A percentile compares a stretch with the other conserved stretches of the same genome.
phyloP scores from a whole-genome alignment of 257 asterid species.

The Fraxinus americana region DNA sequence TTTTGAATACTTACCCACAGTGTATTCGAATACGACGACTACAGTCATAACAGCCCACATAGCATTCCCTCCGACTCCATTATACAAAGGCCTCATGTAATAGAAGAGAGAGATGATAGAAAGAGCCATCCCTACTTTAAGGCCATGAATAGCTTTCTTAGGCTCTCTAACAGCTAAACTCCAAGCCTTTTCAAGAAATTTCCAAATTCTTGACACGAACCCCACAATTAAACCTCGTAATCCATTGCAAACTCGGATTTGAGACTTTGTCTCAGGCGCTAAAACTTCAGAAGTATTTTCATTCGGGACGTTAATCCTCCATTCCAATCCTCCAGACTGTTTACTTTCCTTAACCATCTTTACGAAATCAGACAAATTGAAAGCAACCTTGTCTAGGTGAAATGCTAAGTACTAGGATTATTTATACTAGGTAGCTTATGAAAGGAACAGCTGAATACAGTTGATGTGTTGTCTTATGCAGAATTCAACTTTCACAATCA shows the following conservation, averaged over 20 bases:
- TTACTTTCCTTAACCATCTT: slow-evolving; percentile 45
- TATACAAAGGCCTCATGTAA: slow-evolving; percentile 79
- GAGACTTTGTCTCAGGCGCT: slow-evolving; percentile 31
- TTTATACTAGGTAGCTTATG: slow-evolving; percentile 25
- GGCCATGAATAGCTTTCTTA: slow-evolving; percentile 63
- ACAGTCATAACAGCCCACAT: slow-evolving; percentile 97
- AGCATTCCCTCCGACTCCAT: slow-evolving; percentile 81
- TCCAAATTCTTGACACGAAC: slow-evolving; percentile 26
- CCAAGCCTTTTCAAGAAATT: slow-evolving; percentile 66
- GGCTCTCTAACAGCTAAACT: slow-evolving; percentile 60
- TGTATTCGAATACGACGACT: slow-evolving; percentile 78
- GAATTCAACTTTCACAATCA: slow-evolving; percentile 31
- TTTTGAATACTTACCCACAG: slow-evolving; percentile 56
- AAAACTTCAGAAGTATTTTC: slow-evolving; percentile 47
- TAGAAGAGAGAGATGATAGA: slow-evolving; percentile 70
- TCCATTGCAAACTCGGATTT: slow-evolving; percentile 18
- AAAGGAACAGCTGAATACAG: neutral
- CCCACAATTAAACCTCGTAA: slow-evolving; percentile 28
- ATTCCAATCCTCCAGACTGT: slow-evolving; percentile 46
- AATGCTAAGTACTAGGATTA: neutral
- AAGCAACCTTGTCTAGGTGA: slow-evolving; percentile 7
- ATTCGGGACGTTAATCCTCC: slow-evolving; percentile 57
- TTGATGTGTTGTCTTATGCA: slow-evolving; percentile 19
- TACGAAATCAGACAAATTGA: neutral
- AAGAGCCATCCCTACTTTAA: slow-evolving; percentile 79